Conservation (phyloP, 495 filamentous ascomycete species). For the Xylona heveae region DNA sequence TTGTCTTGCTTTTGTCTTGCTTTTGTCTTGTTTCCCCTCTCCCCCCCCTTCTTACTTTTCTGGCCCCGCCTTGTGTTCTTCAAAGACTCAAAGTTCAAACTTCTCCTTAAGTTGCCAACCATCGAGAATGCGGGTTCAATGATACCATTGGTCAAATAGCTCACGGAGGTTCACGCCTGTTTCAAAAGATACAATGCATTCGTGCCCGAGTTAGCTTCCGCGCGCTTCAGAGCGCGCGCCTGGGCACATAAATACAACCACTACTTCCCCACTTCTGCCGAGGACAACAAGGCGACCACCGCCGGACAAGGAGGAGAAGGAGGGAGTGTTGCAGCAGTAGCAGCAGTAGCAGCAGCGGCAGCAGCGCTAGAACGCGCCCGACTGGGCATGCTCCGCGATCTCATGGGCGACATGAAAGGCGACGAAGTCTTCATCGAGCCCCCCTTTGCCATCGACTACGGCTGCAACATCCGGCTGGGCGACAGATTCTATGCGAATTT, state of each 20-base stretch:
- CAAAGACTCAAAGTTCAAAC: too few species aligned
- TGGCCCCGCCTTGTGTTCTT: too few species aligned
- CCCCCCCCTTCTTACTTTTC: too few species aligned
- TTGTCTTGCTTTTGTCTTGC: too few species aligned
- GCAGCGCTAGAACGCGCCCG: conserved; percentile 17
- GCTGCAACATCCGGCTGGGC: conserved; percentile 29
- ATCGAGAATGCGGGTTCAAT: conserved; percentile 1
- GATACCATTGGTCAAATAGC: background rate
- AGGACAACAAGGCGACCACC: conserved; percentile 2
- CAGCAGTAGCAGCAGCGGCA: conserved; percentile 14
- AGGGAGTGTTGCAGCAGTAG: background rate
- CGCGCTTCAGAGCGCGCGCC: conserved; percentile 23
- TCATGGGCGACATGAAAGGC: conserved; percentile 21
- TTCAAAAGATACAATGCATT: conserved; percentile 19
- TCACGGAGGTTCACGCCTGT: background rate
- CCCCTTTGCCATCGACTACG: conserved; percentile 31
- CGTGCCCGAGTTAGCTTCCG: conserved; percentile 19
- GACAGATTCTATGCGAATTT: conserved; percentile 29
- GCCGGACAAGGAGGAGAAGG: conserved; percentile 1
- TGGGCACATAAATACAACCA: conserved; percentile 25
- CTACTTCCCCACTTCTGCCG: conserved; percentile 20
- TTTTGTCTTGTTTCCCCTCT: too few species aligned
- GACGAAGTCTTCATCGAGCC: conserved; percentile 26
- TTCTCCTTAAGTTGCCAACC: conserved; percentile 8
- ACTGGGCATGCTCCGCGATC: conserved; percentile 16